Conservation (phyloP, 257 asterid species). For the Coffea eugenioides region DNA sequence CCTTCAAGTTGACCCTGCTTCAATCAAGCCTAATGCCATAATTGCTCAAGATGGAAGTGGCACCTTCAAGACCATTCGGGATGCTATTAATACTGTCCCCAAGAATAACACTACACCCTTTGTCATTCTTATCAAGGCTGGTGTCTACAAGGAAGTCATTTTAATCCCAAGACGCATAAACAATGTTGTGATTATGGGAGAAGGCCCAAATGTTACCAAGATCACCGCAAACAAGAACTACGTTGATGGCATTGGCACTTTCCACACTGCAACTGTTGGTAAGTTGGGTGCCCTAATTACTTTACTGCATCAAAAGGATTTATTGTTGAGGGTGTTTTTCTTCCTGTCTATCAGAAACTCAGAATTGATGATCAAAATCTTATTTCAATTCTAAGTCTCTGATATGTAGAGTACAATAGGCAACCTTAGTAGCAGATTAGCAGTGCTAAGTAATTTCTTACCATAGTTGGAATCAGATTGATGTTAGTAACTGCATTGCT, state of each 20-base stretch:
- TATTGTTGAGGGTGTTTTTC: neutral
- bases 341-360: neutral
- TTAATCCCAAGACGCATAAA: slow-evolving; percentile 12
- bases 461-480: neutral
- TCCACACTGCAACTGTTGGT: slow-evolving; percentile 40
- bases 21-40: slow-evolving; percentile 25
- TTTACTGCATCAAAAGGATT: neutral
- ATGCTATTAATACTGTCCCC: slow-evolving; percentile 23
- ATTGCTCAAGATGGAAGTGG: slow-evolving; percentile 57
- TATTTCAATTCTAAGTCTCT: neutral
- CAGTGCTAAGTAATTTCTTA: neutral
- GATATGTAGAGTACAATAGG: neutral
- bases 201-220: slow-evolving; percentile 40
- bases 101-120: slow-evolving; percentile 12
- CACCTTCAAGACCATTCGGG: slow-evolving; percentile 23
- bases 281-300: slow-evolving; percentile 5
- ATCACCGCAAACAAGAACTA: slow-evolving; percentile 37
- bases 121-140: slow-evolving; percentile 37
- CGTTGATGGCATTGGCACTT: slow-evolving; percentile 29
- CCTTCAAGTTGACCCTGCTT: slow-evolving; percentile 13
- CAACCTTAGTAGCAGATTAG: neutral
- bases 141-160: slow-evolving; percentile 32
- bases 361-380: no score
- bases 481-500: neutral
- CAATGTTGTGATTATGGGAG: slow-evolving; percentile 37